Percentiles rank a stretch among this genome's conserved stretches.
Evolutionary conservation across 129 eudicot genomes (phyloP).

Genomic region (Cynara cardunculus): DNA sequence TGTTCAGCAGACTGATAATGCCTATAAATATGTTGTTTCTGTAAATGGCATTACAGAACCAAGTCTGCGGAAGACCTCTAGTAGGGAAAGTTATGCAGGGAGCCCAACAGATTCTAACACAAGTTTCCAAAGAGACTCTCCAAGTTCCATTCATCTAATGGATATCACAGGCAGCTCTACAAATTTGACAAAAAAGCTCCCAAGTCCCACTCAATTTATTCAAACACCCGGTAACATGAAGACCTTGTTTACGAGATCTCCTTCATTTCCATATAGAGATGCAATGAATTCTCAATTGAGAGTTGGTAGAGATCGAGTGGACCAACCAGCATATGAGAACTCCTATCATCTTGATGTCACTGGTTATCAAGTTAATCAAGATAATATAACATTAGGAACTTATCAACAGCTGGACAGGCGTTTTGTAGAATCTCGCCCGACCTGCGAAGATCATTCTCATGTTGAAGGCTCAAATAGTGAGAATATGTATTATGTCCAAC

Average conservation of each 20-base stretch:
- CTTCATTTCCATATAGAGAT: constrained; percentile 29
- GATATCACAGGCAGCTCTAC: constrained; percentile 20
- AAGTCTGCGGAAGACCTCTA: constrained; percentile 34
- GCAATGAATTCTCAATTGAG: constrained; percentile 18
- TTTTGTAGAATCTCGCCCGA: neutral
- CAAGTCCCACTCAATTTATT: constrained; percentile 19
- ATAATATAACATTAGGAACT: neutral
- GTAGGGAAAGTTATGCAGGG: constrained; percentile 42
- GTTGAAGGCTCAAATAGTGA: constrained; percentile 14
- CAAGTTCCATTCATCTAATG: constrained; percentile 26
- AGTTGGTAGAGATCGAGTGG: constrained; percentile 19
- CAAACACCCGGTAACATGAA: constrained; percentile 18
- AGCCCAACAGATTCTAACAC: constrained; percentile 26
- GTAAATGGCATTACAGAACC: constrained; percentile 51
- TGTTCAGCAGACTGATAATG: constrained; percentile 36
- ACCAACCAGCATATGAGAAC: constrained; percentile 26
- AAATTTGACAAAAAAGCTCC: constrained; percentile 16
- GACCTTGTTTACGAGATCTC: constrained; percentile 25
- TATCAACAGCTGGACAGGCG: neutral
- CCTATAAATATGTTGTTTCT: constrained; percentile 55
- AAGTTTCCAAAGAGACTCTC: constrained; percentile 35
- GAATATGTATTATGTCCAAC: neutral
- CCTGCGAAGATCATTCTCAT: neutral
- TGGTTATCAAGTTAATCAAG: constrained; percentile 19
- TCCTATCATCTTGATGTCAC: constrained; percentile 24